Percentiles rank a stretch among this genome's conserved stretches.
Evolutionary conservation across 352 stramenopile genomes (phyloP).

Genomic region (Phytopythium mirpurense): DNA sequence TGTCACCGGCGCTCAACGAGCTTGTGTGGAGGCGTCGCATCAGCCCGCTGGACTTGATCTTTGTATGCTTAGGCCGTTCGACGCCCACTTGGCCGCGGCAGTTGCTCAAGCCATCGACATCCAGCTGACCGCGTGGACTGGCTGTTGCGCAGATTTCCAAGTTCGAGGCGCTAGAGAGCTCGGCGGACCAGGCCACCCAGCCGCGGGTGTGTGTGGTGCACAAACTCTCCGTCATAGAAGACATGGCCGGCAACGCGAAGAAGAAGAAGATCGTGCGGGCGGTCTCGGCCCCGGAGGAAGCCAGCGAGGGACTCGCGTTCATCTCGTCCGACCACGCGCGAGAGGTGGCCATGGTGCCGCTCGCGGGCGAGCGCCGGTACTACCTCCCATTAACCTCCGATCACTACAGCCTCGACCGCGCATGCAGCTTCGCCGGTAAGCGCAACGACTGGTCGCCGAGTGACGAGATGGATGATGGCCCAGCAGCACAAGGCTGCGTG

Average conservation of each 20-base stretch:
- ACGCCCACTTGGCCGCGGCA: too few relatives aligned
- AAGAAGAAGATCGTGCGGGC: slow-evolving; percentile 13
- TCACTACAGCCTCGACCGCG: slow-evolving; percentile 43
- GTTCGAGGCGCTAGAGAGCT: slow-evolving; percentile 21
- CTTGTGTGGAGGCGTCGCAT: slow-evolving; percentile 37
- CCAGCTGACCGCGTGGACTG: background rate
- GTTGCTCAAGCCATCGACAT: too few relatives aligned
- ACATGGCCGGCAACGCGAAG: background rate
- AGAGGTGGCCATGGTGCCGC: slow-evolving; percentile 39
- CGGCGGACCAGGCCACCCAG: slow-evolving; percentile 3
- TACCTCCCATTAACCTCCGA: slow-evolving; percentile 54
- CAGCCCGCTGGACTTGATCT: slow-evolving; percentile 24
- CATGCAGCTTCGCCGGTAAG: slow-evolving; percentile 22
- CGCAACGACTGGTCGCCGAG: slow-evolving; percentile 23
- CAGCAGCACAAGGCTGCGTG: slow-evolving; percentile 1
- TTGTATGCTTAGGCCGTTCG: too few relatives aligned
- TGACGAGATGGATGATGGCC: slow-evolving; percentile 16
- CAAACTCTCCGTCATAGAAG: slow-evolving; percentile 3
- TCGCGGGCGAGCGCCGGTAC: slow-evolving; percentile 40
- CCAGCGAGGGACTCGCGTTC: slow-evolving; percentile 26
- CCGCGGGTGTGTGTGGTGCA: slow-evolving; percentile 17
- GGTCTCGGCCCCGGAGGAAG: background rate
- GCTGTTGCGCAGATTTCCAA: slow-evolving; percentile 17
- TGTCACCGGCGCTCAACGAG: slow-evolving; percentile 28
- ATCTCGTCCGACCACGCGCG: slow-evolving; percentile 24